Evolutionary conservation across 1,284 basidiomycete species (phyloP).

Genomic region (Sanghuangporus weigelae): DNA sequence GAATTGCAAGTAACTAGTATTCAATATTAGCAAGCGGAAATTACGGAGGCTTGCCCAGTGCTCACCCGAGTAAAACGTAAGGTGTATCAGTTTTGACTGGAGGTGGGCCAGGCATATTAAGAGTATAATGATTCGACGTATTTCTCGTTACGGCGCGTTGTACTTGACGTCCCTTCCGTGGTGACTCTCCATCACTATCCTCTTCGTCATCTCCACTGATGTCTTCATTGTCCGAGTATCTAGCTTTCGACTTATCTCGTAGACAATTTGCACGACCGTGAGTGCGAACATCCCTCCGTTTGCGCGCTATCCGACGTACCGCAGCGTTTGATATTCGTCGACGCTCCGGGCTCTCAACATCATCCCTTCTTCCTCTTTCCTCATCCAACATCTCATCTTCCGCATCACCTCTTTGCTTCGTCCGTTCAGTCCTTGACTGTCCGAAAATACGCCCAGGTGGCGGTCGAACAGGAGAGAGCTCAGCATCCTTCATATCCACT

Average conservation of each 20-base stretch:
- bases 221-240: slow-evolving; percentile 34
- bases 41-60: slow-evolving; percentile 21
- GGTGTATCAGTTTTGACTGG: slow-evolving; percentile 55
- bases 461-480: slow-evolving; percentile 11
- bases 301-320: slow-evolving; percentile 57
- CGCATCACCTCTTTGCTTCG: neutral
- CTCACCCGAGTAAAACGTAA: slow-evolving; percentile 76
- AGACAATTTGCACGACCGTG: slow-evolving; percentile 27
- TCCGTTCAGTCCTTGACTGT: neutral
- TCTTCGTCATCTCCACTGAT: slow-evolving; percentile 28
- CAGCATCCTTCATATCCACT: slow-evolving; percentile 17
- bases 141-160: slow-evolving; percentile 39
- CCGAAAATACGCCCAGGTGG: neutral
- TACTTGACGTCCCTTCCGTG: slow-evolving; percentile 17
- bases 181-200: slow-evolving; percentile 19
- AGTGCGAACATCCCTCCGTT: slow-evolving; percentile 26
- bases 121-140: slow-evolving; percentile 73
- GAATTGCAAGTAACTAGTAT: slow-evolving; percentile 84
- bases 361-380: slow-evolving; percentile 2
- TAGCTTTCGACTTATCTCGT: slow-evolving; percentile 33
- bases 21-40: slow-evolving; percentile 16
- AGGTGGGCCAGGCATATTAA: slow-evolving; percentile 64
- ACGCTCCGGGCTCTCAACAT: slow-evolving; percentile 33
- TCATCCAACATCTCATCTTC: neutral
- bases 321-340: slow-evolving; percentile 59